A percentile compares a stretch with the other conserved stretches of the same genome.
Conservation (phyloP, 306 rosid genomes). For the Trichosanthes truncata region DNA sequence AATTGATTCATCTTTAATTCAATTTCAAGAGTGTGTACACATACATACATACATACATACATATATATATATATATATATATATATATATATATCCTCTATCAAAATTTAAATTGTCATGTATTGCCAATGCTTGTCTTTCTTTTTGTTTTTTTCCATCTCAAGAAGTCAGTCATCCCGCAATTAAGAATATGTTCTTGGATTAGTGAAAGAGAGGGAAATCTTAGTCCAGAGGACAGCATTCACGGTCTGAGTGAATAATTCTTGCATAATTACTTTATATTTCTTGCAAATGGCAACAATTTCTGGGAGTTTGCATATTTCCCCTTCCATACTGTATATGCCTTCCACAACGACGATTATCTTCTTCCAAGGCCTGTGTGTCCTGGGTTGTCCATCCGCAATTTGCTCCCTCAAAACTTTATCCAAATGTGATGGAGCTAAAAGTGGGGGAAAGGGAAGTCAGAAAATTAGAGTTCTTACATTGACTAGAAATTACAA, state of each 20-base stretch:
- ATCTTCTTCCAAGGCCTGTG: slow-evolving; percentile 96
- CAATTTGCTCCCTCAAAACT: slow-evolving; percentile 84
- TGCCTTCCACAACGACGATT: slow-evolving; percentile 83
- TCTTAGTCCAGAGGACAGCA: background rate
- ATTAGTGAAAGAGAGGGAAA: background rate
- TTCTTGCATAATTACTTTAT: slow-evolving; percentile 35
- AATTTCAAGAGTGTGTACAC: background rate
- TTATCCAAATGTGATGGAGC: slow-evolving; percentile 80
- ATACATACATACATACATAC: background rate
- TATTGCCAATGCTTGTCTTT: background rate
- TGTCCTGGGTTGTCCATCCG: slow-evolving; percentile 90
- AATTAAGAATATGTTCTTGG: background rate
- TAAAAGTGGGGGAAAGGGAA: slow-evolving; percentile 12
- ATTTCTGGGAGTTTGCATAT: slow-evolving; percentile 92
- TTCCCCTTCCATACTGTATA: slow-evolving; percentile 97
- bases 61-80: background rate
- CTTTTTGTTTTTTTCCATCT: background rate
- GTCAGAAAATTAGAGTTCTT: background rate
- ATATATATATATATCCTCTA: background rate
- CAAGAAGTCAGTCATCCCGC: background rate
- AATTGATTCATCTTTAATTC: background rate
- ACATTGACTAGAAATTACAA: background rate
- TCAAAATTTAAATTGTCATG: background rate
- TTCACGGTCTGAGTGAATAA: background rate
- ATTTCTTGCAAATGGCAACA: slow-evolving; percentile 76